Evolutionary conservation across 768 basidiomycete species (phyloP).

Genomic region (Boletus insuetus): DNA sequence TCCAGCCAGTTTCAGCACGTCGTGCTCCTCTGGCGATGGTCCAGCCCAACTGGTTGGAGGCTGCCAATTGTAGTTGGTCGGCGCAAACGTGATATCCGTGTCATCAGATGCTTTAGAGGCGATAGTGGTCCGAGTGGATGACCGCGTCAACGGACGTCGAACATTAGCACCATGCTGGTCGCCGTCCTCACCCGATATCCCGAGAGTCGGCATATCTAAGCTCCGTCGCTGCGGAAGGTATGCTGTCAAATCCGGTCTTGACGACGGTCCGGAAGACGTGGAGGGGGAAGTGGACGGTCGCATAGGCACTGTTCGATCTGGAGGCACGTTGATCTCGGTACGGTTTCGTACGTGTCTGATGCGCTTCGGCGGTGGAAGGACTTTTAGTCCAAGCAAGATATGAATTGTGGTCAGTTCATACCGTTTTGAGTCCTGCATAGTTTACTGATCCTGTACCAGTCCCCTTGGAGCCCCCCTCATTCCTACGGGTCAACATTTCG

Average conservation of each 20-base stretch:
- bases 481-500: neutral
- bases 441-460: neutral
- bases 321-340: neutral
- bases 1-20: neutral
- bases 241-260: neutral
- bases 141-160: neutral
- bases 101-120: neutral
- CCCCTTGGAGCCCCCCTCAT: neutral
- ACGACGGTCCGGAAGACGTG: neutral
- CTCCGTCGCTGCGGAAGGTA: neutral
- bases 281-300: neutral
- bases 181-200: neutral
- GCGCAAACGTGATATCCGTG: neutral
- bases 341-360: constrained; percentile 10
- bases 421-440: neutral
- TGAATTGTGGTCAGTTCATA: constrained; percentile 16
- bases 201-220: neutral
- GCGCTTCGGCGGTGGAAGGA: constrained; percentile 12
- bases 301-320: neutral
- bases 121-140: neutral
- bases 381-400: constrained; percentile 22
- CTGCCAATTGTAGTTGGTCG: constrained; percentile 9
- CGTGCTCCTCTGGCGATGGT: neutral
- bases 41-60: constrained; percentile 29
- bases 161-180: neutral